phyloP scores from a whole-genome alignment of 768 basidiomycete species.

The Lactifluus echinatus region DNA sequence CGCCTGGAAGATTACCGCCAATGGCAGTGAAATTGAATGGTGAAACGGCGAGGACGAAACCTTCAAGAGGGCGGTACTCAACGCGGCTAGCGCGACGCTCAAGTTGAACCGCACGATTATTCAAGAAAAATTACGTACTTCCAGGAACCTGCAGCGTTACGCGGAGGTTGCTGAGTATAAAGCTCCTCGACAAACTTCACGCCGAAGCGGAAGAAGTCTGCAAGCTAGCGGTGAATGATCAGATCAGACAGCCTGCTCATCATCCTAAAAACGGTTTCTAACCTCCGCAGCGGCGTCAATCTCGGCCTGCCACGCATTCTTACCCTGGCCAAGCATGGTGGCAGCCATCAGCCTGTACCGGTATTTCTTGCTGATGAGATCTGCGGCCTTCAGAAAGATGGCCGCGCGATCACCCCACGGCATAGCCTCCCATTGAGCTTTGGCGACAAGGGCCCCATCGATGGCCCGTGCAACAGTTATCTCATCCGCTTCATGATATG shows the following conservation, averaged over 20 bases:
- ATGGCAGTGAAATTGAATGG: constrained; percentile 99
- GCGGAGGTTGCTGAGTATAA: constrained; percentile 81
- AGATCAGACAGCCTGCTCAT: not conserved
- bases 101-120: not conserved
- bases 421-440: constrained; percentile 83
- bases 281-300: constrained; percentile 99
- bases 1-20: constrained; percentile 84
- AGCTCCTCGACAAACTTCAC: constrained; percentile 96
- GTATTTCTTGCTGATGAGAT: constrained; percentile 92
- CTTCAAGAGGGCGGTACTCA: constrained; percentile 96
- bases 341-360: constrained; percentile 92
- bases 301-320: constrained; percentile 99
- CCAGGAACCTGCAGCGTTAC: constrained; percentile 84
- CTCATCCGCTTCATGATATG: constrained; percentile 82
- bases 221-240: constrained; percentile 38
- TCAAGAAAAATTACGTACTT: constrained; percentile 55
- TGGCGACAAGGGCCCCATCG: constrained; percentile 78
- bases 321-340: constrained; percentile 97
- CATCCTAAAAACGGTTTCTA: constrained; percentile 22
- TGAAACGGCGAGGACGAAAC: constrained; percentile 94
- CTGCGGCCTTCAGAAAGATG: constrained; percentile 97
- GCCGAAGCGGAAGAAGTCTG: constrained; percentile 93
- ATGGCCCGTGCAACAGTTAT: constrained; percentile 72
- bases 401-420: constrained; percentile 97
- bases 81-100: constrained; percentile 53